These are phyloP conservation scores for Aeschynomene evenia DNA, from an alignment of 306 rosid species.

Conservation along the genomic window DNA sequence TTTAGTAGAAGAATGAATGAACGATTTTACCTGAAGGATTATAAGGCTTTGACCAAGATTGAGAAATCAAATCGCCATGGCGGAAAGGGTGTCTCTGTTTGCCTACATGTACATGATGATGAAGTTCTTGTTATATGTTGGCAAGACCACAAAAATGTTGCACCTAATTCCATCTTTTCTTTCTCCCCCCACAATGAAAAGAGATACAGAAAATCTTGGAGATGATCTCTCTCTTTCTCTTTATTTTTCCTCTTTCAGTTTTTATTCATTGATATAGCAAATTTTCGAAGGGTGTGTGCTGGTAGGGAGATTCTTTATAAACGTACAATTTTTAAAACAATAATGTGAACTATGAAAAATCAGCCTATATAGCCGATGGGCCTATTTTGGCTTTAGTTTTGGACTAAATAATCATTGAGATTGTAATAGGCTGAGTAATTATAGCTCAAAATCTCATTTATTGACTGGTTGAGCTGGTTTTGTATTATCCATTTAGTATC, in stretches of 20 bases:
- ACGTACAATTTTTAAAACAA: too few relatives aligned
- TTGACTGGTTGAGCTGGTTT: too few relatives aligned
- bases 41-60: conserved; percentile 37
- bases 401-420: too few relatives aligned
- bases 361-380: too few relatives aligned
- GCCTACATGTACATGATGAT: background rate
- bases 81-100: conserved; percentile 27
- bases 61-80: conserved; percentile 23
- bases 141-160: conserved; percentile 15
- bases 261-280: background rate
- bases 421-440: too few relatives aligned
- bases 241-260: too few relatives aligned
- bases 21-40: conserved; percentile 34
- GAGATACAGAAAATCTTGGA: conserved; percentile 21
- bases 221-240: background rate
- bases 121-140: background rate
- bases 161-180: conserved; percentile 30
- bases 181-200: background rate
- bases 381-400: too few relatives aligned
- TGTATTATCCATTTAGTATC: too few relatives aligned
- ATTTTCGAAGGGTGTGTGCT: background rate
- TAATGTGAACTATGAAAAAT: too few relatives aligned
- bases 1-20: background rate
- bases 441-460: too few relatives aligned
- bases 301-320: too few relatives aligned